phyloP scores from a whole-genome alignment of 441 rosid species.

The Corymbia calophylla region DNA sequence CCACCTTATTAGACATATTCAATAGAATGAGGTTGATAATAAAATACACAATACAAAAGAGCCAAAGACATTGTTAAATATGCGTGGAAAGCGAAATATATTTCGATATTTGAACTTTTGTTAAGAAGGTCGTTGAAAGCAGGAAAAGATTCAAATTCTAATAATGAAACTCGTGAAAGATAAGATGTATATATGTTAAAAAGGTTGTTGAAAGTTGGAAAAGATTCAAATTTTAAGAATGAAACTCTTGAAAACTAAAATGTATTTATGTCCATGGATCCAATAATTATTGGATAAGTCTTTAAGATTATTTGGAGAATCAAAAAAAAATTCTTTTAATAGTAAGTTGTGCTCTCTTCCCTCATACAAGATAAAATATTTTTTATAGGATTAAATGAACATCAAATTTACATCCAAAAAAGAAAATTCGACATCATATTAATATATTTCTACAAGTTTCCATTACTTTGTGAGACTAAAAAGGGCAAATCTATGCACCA shows the following conservation, averaged over 20 bases:
- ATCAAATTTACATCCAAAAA: neutral
- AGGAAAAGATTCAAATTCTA: fast-evolving
- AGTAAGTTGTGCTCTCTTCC: neutral
- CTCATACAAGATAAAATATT: too few species aligned
- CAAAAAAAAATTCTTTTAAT: neutral
- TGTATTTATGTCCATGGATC: fast-evolving
- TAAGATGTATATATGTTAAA: neutral
- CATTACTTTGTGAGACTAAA: neutral
- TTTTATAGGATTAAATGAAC: neutral
- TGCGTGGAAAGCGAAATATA: neutral
- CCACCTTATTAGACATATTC: neutral
- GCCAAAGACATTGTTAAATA: neutral
- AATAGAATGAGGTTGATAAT: neutral
- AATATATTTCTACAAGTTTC: neutral
- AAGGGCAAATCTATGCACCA: neutral
- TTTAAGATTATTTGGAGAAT: fast-evolving
- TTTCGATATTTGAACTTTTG: neutral
- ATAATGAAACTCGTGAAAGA: fast-evolving
- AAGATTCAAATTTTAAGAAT: fast-evolving
- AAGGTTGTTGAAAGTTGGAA: neutral
- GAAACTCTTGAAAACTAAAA: neutral
- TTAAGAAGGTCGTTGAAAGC: neutral
- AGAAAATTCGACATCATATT: too few species aligned
- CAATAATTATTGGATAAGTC: neutral
- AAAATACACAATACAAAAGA: fast-evolving